Evolutionary conservation across 2,329 filamentous ascomycete species (phyloP).

Genomic region (Epichloe brachyelytri): DNA sequence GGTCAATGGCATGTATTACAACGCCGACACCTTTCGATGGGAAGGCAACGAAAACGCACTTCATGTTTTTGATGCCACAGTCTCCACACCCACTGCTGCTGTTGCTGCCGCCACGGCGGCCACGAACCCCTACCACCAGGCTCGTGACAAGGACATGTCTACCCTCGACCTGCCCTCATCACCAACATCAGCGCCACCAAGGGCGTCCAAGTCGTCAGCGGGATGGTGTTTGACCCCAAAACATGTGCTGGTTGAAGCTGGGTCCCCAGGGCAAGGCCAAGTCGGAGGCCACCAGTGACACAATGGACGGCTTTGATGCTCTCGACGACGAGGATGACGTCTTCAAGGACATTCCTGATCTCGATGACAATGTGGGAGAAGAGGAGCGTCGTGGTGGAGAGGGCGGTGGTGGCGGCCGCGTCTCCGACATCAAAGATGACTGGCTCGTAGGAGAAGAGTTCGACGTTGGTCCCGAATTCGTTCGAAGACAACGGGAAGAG

Average conservation of each 20-base stretch:
- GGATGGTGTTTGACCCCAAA: slow-evolving; percentile 97
- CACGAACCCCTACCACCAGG: slow-evolving; percentile 19
- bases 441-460: slow-evolving; percentile 93
- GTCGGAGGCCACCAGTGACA: slow-evolving; percentile 37
- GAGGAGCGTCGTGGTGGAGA: slow-evolving; percentile 33
- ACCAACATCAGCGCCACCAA: slow-evolving; percentile 76
- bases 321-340: slow-evolving; percentile 73
- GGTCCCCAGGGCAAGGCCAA: slow-evolving; percentile 33
- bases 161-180: slow-evolving; percentile 67
- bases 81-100: slow-evolving; percentile 38
- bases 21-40: slow-evolving; percentile 76
- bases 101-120: slow-evolving; percentile 13
- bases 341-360: slow-evolving; percentile 87
- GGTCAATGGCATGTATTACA: slow-evolving; percentile 86
- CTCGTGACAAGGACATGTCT: slow-evolving; percentile 42
- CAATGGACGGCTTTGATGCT: slow-evolving; percentile 53
- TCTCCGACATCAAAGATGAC: slow-evolving; percentile 56
- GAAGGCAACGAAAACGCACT: slow-evolving; percentile 90
- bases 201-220: slow-evolving; percentile 86
- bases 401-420: slow-evolving; percentile 18
- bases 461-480: slow-evolving; percentile 90
- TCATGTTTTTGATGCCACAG: slow-evolving; percentile 59
- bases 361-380: slow-evolving; percentile 54
- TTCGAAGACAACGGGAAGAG: slow-evolving; percentile 77
- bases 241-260: slow-evolving; percentile 95